Conservation (phyloP, 768 basidiomycete genomes). For the Boletus coccyginus region DNA sequence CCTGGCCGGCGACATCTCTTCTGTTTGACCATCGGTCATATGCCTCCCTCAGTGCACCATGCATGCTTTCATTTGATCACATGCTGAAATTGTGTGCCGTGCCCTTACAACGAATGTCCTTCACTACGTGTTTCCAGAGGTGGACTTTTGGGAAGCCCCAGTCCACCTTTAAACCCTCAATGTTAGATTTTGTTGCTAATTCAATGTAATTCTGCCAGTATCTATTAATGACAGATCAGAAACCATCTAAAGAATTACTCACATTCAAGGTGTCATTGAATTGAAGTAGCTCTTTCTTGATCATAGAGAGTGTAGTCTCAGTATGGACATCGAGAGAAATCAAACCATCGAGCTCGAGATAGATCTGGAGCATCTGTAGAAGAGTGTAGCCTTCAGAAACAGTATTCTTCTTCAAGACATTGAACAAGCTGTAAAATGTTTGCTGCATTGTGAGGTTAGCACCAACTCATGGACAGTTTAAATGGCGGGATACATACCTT, state of each 20-base stretch:
- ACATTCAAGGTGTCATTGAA: neutral
- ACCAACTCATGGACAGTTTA: too few relatives aligned
- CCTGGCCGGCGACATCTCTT: too few relatives aligned
- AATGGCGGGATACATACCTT: too few relatives aligned
- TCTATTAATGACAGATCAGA: too few relatives aligned
- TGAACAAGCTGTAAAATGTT: neutral
- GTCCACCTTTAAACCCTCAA: neutral
- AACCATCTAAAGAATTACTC: too few relatives aligned
- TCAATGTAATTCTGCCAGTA: too few relatives aligned
- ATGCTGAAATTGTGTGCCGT: slow-evolving; percentile 32
- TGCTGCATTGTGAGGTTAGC: too few relatives aligned
- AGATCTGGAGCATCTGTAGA: neutral
- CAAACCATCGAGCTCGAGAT: neutral
- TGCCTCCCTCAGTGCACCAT: slow-evolving; percentile 26
- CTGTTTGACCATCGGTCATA: neutral
- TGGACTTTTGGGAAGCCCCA: slow-evolving; percentile 39
- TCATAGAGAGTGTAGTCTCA: neutral
- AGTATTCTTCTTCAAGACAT: neutral
- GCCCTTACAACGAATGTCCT: slow-evolving; percentile 34
- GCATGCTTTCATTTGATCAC: slow-evolving; percentile 30
- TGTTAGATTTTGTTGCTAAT: neutral
- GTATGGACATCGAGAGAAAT: neutral
- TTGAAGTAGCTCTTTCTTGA: neutral
- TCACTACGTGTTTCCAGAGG: slow-evolving; percentile 29
- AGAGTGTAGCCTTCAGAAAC: neutral